Base-by-base conservation (phyloP, 257 asterid species). In the Penstemon davidsonii region DNA sequence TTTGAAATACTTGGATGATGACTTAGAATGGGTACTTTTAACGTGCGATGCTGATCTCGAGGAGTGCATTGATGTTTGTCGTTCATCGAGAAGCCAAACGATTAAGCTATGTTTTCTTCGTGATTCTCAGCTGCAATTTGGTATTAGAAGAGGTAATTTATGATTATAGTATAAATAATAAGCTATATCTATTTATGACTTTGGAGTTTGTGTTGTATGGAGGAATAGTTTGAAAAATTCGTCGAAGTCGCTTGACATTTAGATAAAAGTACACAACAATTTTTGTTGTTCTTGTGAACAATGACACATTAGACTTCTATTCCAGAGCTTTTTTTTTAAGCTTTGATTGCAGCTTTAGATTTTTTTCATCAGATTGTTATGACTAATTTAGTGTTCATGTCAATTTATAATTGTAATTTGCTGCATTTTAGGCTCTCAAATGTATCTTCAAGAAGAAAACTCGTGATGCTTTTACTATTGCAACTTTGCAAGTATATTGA, bases 21-120 rank as follows among this genome's bases (percentile, higher is more conserved):
- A 93, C 58, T 76, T 85, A 7, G 98, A 93, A 63, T 92, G 98
- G 97, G 95, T 93, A 10, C 65, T 93, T 9, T 52, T 90, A 44
- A 90, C 96, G 5, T 93, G 98, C 11, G 94, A 90, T 45, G 98
- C 92, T 12, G 98, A 93, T 81, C 80, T 93, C 4, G 95, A 80
- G 71, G 97, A 93, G 75, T 90, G 98, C 67, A 67, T 93, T 3
- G 94, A 86, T 36, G 84, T 90, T 18, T 83, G 82, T 66, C 73
- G 76, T 8, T 67, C 89, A 5, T 80, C 86, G 0, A 62, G 55
- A 61, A 77, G 40, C 80, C 84, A 83, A 55, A 88, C 89, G 8
- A 86, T 90, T 41, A 90, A 74, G 89, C 88, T 93, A 11, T 60
- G 75, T 5, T 78, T 92, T 51, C 69, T 80, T 47, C 73, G 58